A percentile compares a stretch with the other conserved stretches of the same genome.
These are phyloP conservation scores for Rhizophagus prolifer DNA, from an alignment of 192 early-diverging fungal genomes.

Conservation along the genomic window DNA sequence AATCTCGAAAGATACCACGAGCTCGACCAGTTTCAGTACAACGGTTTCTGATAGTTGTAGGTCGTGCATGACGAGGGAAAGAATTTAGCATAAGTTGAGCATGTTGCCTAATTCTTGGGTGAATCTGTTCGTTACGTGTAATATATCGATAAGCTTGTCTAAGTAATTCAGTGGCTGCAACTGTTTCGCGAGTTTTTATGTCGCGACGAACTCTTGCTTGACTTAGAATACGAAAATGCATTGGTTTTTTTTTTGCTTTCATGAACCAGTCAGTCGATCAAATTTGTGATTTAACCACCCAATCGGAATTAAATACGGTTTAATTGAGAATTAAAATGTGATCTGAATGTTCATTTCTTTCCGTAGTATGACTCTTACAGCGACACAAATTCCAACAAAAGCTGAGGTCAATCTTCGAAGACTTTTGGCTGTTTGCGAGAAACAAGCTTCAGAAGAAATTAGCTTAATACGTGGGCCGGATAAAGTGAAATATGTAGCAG, in stretches of 20 bases:
- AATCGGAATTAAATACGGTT: no score
- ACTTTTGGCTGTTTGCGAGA: constrained; percentile 23
- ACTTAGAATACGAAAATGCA: constrained; percentile 35
- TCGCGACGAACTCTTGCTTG: constrained; percentile 61
- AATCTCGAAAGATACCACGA: constrained; percentile 73
- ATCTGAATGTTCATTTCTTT: no score
- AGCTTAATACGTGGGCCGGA: constrained; percentile 29
- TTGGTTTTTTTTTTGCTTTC: background rate
- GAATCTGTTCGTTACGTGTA: constrained; percentile 73
- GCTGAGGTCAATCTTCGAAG: constrained; percentile 24
- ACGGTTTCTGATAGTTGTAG: constrained; percentile 67
- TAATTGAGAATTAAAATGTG: no score
- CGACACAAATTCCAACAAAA: constrained; percentile 15
- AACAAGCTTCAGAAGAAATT: constrained; percentile 22
- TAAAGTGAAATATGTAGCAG: constrained; percentile 27
- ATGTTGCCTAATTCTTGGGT: constrained; percentile 71
- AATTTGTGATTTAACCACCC: no score
- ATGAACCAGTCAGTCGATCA: no score
- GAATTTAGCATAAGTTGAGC: constrained; percentile 73
- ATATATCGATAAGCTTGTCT: constrained; percentile 76
- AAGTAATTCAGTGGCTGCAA: constrained; percentile 65
- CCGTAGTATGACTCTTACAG: background rate
- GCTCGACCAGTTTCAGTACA: constrained; percentile 76
- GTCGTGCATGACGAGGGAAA: constrained; percentile 61
- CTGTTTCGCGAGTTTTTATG: constrained; percentile 66